A percentile compares a stretch with the other conserved stretches of the same genome.
phyloP scores from a whole-genome alignment of 2,329 filamentous ascomycete genomes.

The Zymoseptoria pseudotritici region DNA sequence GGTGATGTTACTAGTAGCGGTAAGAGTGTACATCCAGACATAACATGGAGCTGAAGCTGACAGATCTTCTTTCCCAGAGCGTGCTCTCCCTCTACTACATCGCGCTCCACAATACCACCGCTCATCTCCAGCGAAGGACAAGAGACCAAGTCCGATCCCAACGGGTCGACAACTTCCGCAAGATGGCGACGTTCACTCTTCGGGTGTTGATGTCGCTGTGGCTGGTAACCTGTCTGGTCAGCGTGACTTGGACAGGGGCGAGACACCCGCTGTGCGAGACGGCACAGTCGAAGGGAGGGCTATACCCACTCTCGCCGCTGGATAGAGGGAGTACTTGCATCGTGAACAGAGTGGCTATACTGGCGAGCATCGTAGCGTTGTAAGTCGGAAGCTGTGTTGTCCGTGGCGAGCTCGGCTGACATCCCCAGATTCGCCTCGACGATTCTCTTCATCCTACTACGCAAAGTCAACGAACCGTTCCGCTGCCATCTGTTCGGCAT shows the following conservation, averaged over 20 bases:
- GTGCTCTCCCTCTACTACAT: conserved; percentile 17
- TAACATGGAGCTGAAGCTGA: not conserved
- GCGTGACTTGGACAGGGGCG: conserved; percentile 20
- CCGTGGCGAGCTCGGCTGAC: conserved; percentile 1
- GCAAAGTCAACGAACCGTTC: conserved; percentile 19
- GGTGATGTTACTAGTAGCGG: conserved; percentile 16
- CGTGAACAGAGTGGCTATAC: conserved; percentile 20
- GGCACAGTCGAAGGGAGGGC: not conserved
- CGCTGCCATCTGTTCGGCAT: conserved; percentile 22
- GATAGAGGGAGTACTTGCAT: conserved; percentile 19
- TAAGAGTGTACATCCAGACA: not conserved
- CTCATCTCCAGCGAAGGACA: conserved; percentile 8
- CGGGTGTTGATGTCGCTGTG: conserved; percentile 18
- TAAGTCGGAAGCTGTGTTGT: conserved; percentile 7
- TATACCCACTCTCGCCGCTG: not conserved
- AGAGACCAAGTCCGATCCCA: conserved; percentile 11
- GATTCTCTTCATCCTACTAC: conserved; percentile 20
- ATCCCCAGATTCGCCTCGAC: conserved; percentile 14
- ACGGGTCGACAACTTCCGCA: conserved; percentile 11
- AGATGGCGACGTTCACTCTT: conserved; percentile 13
- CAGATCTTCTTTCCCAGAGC: conserved; percentile 5
- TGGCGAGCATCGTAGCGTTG: conserved; percentile 19
- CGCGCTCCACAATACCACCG: conserved; percentile 12
- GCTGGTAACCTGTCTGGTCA: conserved; percentile 20
- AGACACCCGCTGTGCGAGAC: conserved; percentile 16